Evolutionary conservation across 164 flowering plant genomes (phyloP), one percentile per base, ranked within the genome.

Genomic region (Tinospora cordifolia): DNA sequence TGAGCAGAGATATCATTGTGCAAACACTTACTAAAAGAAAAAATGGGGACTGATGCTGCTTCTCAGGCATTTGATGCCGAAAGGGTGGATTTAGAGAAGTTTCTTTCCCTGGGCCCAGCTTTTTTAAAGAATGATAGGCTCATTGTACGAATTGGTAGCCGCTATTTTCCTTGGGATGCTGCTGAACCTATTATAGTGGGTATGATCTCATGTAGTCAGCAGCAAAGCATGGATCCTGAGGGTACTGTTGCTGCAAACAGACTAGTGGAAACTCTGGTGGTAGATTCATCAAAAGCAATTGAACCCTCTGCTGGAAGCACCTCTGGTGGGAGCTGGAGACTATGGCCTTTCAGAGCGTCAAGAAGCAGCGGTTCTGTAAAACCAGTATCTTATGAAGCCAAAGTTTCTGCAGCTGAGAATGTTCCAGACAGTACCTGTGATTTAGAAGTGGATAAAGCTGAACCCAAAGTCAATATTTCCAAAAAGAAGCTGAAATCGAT

Each of bases 261-360:
- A 67, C 75, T 68, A 67, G 86, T 81, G 74, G 80, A 75, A 69
- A 69, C 73, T 63, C 40, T 66, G 60, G 74, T 77, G 75, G 90
- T 75, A 39, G 82, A 86, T 78, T 73, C 78, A 62, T 69, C 85
- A 47, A 75, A 66, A 73, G 69, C 75, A n/a, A 71, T 66, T 65
- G 75, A 54, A 75, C 67, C 60, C 83, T 36, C 83, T 27, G 66
- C 79, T 69, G 88, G 90, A 79, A 85, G 78, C 78, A 84, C 59
- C 59, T 63, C 84, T 24, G 66, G 80, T 69, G 88, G 90, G 78
- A 83, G 79, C 78, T 85, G 90, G 91, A 78, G 79, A 75, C 47
- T 83, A 49, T 88, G 93, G 95, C 89, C 93, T 38, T 88, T 90
- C 77, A 82, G 69, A 66, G 84, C 78, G 72, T 85, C 93, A 75